Percentiles rank a stretch among this genome's conserved stretches.
Conservation (phyloP, 495 filamentous ascomycete genomes). For the Collariella sp. region DNA sequence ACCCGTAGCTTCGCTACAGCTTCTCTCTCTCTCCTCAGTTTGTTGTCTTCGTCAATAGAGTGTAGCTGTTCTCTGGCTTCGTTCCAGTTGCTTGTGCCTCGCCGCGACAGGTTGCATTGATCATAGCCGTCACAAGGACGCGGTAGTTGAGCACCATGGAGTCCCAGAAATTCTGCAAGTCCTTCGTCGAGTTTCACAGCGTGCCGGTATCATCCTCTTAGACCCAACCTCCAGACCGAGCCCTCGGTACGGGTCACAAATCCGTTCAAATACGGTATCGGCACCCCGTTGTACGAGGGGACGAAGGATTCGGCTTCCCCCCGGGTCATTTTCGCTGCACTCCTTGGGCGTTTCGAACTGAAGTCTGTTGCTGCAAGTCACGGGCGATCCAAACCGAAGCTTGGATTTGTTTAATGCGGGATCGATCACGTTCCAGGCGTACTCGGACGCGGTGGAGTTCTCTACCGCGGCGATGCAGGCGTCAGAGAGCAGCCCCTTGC, state of each 20-base stretch:
- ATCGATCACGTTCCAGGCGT: neutral
- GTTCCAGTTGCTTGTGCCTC: too few species aligned
- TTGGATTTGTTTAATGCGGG: neutral
- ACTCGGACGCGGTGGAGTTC: neutral
- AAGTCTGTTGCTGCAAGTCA: neutral
- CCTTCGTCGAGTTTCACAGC: neutral
- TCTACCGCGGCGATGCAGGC: slow-evolving; percentile 5
- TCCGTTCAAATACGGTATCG: slow-evolving; percentile 5
- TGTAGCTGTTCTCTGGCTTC: too few species aligned
- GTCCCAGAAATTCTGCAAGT: slow-evolving; percentile 1
- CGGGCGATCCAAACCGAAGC: neutral
- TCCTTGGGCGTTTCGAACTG: neutral
- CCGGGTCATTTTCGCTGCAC: neutral
- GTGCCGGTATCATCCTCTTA: neutral
- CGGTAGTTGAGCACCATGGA: neutral
- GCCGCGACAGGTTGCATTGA: too few species aligned
- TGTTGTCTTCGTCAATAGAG: too few species aligned
- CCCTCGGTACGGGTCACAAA: slow-evolving; percentile 2
- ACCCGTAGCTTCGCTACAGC: too few species aligned
- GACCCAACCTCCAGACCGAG: slow-evolving; percentile 2
- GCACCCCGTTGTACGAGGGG: neutral
- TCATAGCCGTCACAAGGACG: neutral
- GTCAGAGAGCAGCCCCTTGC: slow-evolving; percentile 7
- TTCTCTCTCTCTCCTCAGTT: too few species aligned
- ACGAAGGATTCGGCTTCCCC: neutral